Evolutionary conservation across 2,329 filamentous ascomycete species (phyloP).

Genomic region (Ceratocystis eucalypticola): DNA sequence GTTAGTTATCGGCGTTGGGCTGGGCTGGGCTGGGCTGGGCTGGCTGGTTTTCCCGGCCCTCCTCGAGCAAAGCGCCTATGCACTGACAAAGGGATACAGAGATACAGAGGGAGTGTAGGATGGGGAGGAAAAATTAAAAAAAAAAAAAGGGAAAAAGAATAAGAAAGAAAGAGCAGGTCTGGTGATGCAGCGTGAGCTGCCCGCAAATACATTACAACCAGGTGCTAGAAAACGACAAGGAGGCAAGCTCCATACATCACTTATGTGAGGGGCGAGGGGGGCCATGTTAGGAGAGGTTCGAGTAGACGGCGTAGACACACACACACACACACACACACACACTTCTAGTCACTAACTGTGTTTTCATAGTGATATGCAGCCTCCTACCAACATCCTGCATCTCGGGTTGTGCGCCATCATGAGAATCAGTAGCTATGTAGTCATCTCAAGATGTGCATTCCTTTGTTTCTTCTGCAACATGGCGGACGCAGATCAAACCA

Average conservation of each 20-base stretch:
- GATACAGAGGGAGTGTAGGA: not conserved
- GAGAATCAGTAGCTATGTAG: not conserved
- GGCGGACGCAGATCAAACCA: not conserved
- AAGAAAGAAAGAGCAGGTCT: not conserved
- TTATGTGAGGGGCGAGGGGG: not conserved
- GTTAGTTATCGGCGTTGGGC: not conserved
- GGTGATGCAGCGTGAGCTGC: not conserved
- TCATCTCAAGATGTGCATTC: not conserved
- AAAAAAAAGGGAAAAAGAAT: not conserved
- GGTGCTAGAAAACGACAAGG: not conserved
- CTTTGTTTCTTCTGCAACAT: not conserved
- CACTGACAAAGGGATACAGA: too few species aligned
- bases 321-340: too few species aligned
- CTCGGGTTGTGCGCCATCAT: not conserved
- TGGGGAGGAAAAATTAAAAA: not conserved
- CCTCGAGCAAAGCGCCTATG: not conserved
- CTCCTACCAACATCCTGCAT: not conserved
- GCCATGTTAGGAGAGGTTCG: not conserved
- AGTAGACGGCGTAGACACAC: not conserved
- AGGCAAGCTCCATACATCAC: not conserved
- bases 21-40: too few species aligned
- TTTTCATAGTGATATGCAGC: too few species aligned
- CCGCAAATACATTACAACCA: too few species aligned
- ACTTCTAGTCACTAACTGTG: too few species aligned
- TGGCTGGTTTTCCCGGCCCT: not conserved